A percentile compares a stretch with the other conserved stretches of the same genome.
Evolutionary conservation across 805 yeast species (phyloP).

Genomic region (Saturnispora galanensis): DNA sequence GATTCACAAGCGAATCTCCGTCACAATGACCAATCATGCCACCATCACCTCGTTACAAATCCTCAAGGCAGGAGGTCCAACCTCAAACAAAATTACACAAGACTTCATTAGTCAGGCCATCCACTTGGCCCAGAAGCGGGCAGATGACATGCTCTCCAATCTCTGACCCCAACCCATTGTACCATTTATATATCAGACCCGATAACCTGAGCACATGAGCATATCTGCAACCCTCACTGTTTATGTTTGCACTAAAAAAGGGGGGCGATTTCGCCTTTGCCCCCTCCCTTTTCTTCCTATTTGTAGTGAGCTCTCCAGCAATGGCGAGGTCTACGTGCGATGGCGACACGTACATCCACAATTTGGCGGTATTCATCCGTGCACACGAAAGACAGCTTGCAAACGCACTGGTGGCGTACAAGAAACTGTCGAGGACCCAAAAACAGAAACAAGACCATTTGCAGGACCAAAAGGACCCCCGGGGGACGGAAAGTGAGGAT

Average conservation of each 20-base stretch:
- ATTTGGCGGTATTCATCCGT: slow-evolving; percentile 42
- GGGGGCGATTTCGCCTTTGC: neutral
- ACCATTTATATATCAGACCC: no score
- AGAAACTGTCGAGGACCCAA: slow-evolving; percentile 24
- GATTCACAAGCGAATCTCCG: slow-evolving; percentile 42
- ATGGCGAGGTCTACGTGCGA: slow-evolving; percentile 31
- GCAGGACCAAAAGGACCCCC: neutral
- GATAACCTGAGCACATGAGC: slow-evolving; percentile 1
- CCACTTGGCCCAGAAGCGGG: slow-evolving; percentile 37
- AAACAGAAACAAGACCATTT: slow-evolving; percentile 9
- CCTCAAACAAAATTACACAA: slow-evolving; percentile 31
- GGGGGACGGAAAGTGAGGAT: slow-evolving; percentile 5
- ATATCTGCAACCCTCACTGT: neutral
- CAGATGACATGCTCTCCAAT: slow-evolving; percentile 26
- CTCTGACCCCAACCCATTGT: neutral
- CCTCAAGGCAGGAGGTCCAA: slow-evolving; percentile 37
- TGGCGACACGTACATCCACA: slow-evolving; percentile 49
- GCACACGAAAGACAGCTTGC: slow-evolving; percentile 51
- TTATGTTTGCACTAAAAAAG: no score
- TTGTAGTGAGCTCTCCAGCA: neutral
- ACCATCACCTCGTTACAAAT: slow-evolving; percentile 36
- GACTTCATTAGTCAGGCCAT: slow-evolving; percentile 40
- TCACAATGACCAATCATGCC: slow-evolving; percentile 28
- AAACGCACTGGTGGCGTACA: slow-evolving; percentile 46
- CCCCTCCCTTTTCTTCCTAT: neutral